Conservation (phyloP, 2,329 filamentous ascomycete genomes). For the Dothidotthia symphoricarpi region DNA sequence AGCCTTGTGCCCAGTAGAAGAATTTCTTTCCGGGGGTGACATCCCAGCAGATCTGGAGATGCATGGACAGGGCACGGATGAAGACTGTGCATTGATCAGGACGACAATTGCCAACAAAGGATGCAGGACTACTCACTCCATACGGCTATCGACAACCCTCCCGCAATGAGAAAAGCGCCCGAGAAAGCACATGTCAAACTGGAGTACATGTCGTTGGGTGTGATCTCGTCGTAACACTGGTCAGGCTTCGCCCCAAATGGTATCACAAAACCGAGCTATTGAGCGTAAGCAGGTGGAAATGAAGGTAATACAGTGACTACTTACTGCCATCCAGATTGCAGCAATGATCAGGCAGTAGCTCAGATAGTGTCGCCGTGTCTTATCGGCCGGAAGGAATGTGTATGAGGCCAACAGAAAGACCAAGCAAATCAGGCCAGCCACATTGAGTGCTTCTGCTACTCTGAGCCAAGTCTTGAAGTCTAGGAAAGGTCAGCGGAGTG, state of each 20-base stretch:
- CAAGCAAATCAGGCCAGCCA: slow-evolving; percentile 69
- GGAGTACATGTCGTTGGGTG: slow-evolving; percentile 86
- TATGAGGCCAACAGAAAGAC: slow-evolving; percentile 78
- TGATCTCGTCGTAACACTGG: slow-evolving; percentile 86
- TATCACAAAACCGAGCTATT: slow-evolving; percentile 82
- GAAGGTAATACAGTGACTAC: slow-evolving; percentile 34
- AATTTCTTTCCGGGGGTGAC: slow-evolving; percentile 82
- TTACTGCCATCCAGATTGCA: slow-evolving; percentile 75
- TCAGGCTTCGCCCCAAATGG: slow-evolving; percentile 75
- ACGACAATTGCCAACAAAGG: background rate
- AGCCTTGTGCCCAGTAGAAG: slow-evolving; percentile 77
- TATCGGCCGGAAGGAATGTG: slow-evolving; percentile 75
- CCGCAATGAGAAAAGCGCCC: slow-evolving; percentile 79
- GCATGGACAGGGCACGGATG: slow-evolving; percentile 82
- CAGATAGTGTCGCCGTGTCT: slow-evolving; percentile 88
- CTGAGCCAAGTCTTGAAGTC: slow-evolving; percentile 58
- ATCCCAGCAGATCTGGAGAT: slow-evolving; percentile 98
- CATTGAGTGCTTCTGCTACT: slow-evolving; percentile 79
- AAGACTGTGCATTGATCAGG: slow-evolving; percentile 56
- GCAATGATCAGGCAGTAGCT: slow-evolving; percentile 81
- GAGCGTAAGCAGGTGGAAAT: slow-evolving; percentile 5
- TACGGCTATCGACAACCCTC: slow-evolving; percentile 78
- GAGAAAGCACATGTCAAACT: slow-evolving; percentile 82
- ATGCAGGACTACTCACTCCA: slow-evolving; percentile 60
- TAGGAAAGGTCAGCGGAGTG: slow-evolving; percentile 18